phyloP scores from a whole-genome alignment of 2,329 filamentous ascomycete genomes.

The Microsporum audouinii region DNA sequence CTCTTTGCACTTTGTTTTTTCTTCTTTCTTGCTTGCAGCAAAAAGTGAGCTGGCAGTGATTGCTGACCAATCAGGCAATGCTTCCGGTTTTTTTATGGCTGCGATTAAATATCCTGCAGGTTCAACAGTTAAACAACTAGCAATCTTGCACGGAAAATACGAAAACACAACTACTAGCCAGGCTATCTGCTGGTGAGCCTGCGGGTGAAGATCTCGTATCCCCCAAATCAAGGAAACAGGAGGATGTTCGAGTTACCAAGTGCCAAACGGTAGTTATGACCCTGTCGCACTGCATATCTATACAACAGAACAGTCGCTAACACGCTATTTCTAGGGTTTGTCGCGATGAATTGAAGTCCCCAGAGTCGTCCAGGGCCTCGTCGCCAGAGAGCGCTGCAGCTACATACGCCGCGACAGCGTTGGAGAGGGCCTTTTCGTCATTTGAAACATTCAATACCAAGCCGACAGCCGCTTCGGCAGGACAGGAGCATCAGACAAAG shows the following conservation, averaged over 20 bases:
- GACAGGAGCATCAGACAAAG: not conserved
- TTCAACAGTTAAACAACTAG: no score
- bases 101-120: no score
- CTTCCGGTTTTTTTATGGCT: no score
- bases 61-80: not conserved
- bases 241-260: conserved; percentile 10
- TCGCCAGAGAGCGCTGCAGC: conserved; percentile 11
- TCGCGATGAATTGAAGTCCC: conserved; percentile 13
- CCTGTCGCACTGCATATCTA: not conserved
- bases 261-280: conserved; percentile 10
- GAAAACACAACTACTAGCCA: not conserved
- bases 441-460: conserved; percentile 8
- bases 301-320: not conserved
- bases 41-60: not conserved
- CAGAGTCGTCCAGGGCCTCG: conserved; percentile 10
- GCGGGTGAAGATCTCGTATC: not conserved
- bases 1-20: not conserved
- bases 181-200: not conserved
- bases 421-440: conserved; percentile 10
- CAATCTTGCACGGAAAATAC: not conserved
- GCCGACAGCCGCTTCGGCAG: not conserved
- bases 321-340: conserved; percentile 10
- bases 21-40: not conserved
- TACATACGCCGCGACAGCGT: conserved; percentile 10
- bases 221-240: not conserved